Conservation (phyloP, 2,329 filamentous ascomycete genomes). For the Lachnellula arida region DNA sequence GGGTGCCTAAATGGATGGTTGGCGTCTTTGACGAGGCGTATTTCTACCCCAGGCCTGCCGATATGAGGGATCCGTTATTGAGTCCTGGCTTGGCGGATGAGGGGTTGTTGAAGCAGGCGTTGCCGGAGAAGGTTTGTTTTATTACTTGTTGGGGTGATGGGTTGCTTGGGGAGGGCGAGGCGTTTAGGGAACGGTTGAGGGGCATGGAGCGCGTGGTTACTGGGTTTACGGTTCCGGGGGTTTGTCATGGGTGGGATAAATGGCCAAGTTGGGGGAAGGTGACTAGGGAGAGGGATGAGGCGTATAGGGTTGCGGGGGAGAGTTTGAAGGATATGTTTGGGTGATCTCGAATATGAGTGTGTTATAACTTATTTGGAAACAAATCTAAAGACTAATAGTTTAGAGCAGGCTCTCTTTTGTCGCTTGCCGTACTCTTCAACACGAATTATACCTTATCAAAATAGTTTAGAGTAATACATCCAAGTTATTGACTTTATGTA, state of each 20-base stretch:
- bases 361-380: too few relatives aligned
- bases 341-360: neutral
- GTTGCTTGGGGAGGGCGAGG: conserved; percentile 19
- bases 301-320: conserved; percentile 15
- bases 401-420: too few relatives aligned
- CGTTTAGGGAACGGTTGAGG: conserved; percentile 19
- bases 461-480: too few relatives aligned
- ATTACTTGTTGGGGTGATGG: conserved; percentile 24
- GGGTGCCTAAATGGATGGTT: conserved; percentile 7
- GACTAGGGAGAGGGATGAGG: conserved; percentile 17
- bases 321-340: conserved; percentile 9
- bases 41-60: conserved; percentile 3
- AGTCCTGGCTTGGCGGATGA: conserved; percentile 18
- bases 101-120: conserved; percentile 13
- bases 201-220: conserved; percentile 20
- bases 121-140: conserved; percentile 19
- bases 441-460: too few relatives aligned
- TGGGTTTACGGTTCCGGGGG: conserved; percentile 17
- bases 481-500: too few relatives aligned
- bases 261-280: conserved; percentile 13
- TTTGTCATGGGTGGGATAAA: conserved; percentile 25
- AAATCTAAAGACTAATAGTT: too few relatives aligned
- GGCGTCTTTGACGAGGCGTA: conserved; percentile 17
- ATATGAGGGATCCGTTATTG: conserved; percentile 12
- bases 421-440: too few relatives aligned